Base-by-base conservation (phyloP, 441 rosid species). In the Capsella rubella region DNA sequence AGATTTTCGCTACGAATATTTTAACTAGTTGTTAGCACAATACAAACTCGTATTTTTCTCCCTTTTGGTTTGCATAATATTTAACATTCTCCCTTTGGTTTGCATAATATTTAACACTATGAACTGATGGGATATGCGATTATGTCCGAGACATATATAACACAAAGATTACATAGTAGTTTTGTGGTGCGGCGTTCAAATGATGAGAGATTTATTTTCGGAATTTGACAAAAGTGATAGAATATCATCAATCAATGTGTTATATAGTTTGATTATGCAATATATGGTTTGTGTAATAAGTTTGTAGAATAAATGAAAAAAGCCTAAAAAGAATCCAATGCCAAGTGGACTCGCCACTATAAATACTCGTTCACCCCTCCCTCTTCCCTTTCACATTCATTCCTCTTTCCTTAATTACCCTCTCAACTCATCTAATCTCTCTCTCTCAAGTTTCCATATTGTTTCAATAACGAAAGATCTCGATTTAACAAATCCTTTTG, bases 361-460 rank as follows among this genome's bases (percentile, higher is more conserved):
- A 77, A 64, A 77, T 71, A 77, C 37, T 57, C 42, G 42, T 42
- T 65, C 76, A 64, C 14, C 49, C 14, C 50, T 50, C 16, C 66
- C 67, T 32, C 68, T 71, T 64, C 56, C n/a, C 63, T 50, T 51
- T 77, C 80, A 76, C 71, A 77, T 42, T 57, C 76, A 70, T 57
- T 53, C 61, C 12, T 64, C 58, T 12, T 59, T 29, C 47, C 64
- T 61, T 61, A 11, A 12, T 60, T 6, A 49, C 72, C 61, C 25
- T 64, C 67, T 58, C 16, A 40, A 40, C 42, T 55, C 37, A n/a
- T 45, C 18, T 25, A 47, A 21, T 5, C 64, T 69, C 32, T 67
- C 3, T 42, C n/a, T 49, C 43, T 40, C 58, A 39, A 21, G 5
- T 7, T 54, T 42, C 16, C 31, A 21, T 21, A 21, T 21, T 21